A percentile compares a stretch with the other conserved stretches of the same genome.
phyloP scores from a whole-genome alignment of 2,329 filamentous ascomycete species.

The Xylaria sp. region DNA sequence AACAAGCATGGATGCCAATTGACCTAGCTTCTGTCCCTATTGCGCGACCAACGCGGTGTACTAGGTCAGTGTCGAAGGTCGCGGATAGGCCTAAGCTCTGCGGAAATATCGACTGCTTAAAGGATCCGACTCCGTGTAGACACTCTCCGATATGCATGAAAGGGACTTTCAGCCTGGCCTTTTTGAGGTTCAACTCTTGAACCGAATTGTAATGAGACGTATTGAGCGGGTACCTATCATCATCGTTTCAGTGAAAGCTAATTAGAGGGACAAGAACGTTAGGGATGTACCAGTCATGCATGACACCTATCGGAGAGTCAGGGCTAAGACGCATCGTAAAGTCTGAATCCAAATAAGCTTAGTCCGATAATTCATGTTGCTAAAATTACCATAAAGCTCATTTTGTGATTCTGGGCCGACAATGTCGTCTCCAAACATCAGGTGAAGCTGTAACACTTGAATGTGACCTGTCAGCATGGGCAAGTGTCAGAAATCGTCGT shows the following conservation, averaged over 20 bases:
- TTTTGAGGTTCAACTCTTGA: slow-evolving; percentile 53
- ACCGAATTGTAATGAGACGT: slow-evolving; percentile 56
- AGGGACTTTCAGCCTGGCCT: slow-evolving; percentile 54
- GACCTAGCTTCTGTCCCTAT: slow-evolving; percentile 58
- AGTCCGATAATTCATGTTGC: not conserved
- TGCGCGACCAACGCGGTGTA: slow-evolving; percentile 55
- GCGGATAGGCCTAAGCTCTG: slow-evolving; percentile 56
- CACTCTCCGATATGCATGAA: slow-evolving; percentile 58
- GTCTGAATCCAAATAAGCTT: slow-evolving; percentile 41
- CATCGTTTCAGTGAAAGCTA: not conserved
- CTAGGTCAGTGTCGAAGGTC: slow-evolving; percentile 56
- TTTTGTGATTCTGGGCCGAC: slow-evolving; percentile 54
- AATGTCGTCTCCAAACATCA: slow-evolving; percentile 58
- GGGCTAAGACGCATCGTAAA: slow-evolving; percentile 53
- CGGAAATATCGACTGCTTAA: slow-evolving; percentile 59
- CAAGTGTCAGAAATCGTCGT: not conserved
- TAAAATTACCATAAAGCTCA: slow-evolving; percentile 51
- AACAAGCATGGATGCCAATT: slow-evolving; percentile 58
- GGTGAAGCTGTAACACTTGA: slow-evolving; percentile 56
- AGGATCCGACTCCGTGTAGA: slow-evolving; percentile 58
- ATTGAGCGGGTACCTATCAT: slow-evolving; percentile 54
- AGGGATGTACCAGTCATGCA: slow-evolving; percentile 55
- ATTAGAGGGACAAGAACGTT: not conserved
- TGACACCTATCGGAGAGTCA: slow-evolving; percentile 54
- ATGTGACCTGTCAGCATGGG: slow-evolving; percentile 22